A percentile compares a stretch with the other conserved stretches of the same genome.
Conservation (phyloP, 495 filamentous ascomycete genomes). For the Umbilicaria muhlenbergii region DNA sequence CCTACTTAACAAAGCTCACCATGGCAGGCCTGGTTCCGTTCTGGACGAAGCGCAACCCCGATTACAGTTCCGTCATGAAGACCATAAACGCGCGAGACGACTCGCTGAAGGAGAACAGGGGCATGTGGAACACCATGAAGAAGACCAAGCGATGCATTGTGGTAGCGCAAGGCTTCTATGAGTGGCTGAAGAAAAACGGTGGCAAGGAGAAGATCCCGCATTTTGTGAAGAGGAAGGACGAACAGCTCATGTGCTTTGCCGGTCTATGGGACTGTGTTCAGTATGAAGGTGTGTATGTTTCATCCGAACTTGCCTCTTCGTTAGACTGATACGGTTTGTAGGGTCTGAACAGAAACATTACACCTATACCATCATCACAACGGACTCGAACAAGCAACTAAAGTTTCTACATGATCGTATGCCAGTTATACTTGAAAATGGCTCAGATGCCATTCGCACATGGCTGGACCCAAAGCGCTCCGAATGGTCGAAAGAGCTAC, state of each 20-base stretch:
- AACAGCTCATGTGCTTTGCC: slow-evolving; percentile 72
- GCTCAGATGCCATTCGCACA: slow-evolving; percentile 46
- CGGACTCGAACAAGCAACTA: slow-evolving; percentile 61
- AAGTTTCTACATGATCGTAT: slow-evolving; percentile 84
- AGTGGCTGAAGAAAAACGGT: slow-evolving; percentile 77
- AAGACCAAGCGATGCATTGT: slow-evolving; percentile 74
- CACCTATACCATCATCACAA: slow-evolving; percentile 88
- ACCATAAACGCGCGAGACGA: slow-evolving; percentile 96
- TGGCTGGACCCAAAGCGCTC: slow-evolving; percentile 66
- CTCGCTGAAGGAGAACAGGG: slow-evolving; percentile 54
- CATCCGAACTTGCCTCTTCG: not conserved
- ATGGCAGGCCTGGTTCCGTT: slow-evolving; percentile 49
- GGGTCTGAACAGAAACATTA: slow-evolving; percentile 52
- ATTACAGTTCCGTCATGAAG: slow-evolving; percentile 60
- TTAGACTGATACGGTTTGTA: slow-evolving; percentile 4
- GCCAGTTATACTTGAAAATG: slow-evolving; percentile 80
- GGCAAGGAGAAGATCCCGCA: slow-evolving; percentile 71
- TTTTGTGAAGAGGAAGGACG: slow-evolving; percentile 67
- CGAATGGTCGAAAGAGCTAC: slow-evolving; percentile 67
- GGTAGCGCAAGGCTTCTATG: slow-evolving; percentile 83
- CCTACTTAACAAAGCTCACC: slow-evolving; percentile 19
- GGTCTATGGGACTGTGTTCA: slow-evolving; percentile 82
- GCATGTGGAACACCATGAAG: slow-evolving; percentile 91
- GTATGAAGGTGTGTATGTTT: slow-evolving; percentile 45
- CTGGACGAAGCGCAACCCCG: slow-evolving; percentile 73